Percentiles rank a stretch among this genome's conserved stretches.
These are phyloP conservation scores for Mesembryanthemum crystallinum DNA, from an alignment of 148 eudicot species.

Conservation along the genomic window DNA sequence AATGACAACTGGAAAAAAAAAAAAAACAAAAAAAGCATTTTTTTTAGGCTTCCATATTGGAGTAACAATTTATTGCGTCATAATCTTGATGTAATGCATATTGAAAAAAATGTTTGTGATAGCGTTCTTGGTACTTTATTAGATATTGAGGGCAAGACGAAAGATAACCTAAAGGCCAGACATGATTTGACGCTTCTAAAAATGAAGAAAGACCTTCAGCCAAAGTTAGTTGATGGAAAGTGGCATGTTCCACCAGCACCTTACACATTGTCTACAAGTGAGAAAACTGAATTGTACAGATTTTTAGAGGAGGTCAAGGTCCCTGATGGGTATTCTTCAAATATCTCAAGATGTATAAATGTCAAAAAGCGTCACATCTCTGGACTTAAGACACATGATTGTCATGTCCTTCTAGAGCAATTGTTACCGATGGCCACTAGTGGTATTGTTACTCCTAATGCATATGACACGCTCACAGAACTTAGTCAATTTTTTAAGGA, in stretches of 20 bases:
- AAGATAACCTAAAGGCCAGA: conserved; percentile 10
- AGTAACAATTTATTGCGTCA: not conserved
- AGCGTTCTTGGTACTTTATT: conserved; percentile 12
- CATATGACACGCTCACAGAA: not conserved
- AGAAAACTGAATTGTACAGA: not conserved
- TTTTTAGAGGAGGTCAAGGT: no score
- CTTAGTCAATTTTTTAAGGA: not conserved
- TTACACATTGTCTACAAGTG: conserved; percentile 8
- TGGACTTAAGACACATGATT: conserved; percentile 19
- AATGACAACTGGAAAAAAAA: conserved; percentile 17
- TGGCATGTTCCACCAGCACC: conserved; percentile 14
- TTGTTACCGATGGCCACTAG: conserved; percentile 9
- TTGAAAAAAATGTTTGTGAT: conserved; percentile 8
- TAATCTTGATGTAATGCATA: conserved; percentile 7
- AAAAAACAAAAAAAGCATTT: not conserved
- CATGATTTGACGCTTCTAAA: conserved; percentile 7
- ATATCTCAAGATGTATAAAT: conserved; percentile 9
- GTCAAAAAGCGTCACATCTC: conserved; percentile 1
- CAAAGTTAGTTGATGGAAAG: not conserved
- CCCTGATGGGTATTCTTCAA: not conserved
- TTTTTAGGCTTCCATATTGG: conserved; percentile 6
- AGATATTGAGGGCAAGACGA: conserved; percentile 8
- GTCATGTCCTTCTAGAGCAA: conserved; percentile 17
- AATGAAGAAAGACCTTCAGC: not conserved
- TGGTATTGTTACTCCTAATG: not conserved